Conservation (phyloP, 192 early-diverging fungal species). For the Polychytrium aggregatum region DNA sequence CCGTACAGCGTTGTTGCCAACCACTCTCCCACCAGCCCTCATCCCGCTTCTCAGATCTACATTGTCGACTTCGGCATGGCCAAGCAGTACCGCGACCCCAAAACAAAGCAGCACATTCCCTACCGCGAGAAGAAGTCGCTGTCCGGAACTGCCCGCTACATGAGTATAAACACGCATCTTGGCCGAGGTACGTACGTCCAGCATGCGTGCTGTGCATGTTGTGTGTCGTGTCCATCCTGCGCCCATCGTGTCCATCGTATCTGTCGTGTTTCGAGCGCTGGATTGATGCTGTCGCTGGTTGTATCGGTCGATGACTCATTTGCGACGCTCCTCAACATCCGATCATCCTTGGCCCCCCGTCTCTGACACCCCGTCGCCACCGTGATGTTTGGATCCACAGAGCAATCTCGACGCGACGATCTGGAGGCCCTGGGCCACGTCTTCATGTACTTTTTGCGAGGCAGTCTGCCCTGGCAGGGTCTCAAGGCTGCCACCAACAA, state of each 20-base stretch:
- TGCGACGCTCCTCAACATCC: no score
- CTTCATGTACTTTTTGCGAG: constrained; percentile 95
- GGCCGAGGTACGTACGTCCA: constrained; percentile 54
- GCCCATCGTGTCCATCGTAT: no score
- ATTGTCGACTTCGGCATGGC: constrained; percentile 57
- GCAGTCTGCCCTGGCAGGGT: constrained; percentile 93
- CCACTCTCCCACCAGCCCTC: constrained; percentile 43
- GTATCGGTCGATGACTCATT: no score
- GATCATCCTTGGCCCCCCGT: no score
- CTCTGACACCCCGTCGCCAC: no score
- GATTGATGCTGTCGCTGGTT: constrained; percentile 2
- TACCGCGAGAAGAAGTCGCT: constrained; percentile 58
- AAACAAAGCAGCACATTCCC: constrained; percentile 53
- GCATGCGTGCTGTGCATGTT: neutral
- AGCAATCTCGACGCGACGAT: constrained; percentile 96
- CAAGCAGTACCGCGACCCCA: constrained; percentile 54
- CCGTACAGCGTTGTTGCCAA: constrained; percentile 34
- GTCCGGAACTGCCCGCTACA: constrained; percentile 53
- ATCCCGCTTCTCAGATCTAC: constrained; percentile 53
- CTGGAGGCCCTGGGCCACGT: constrained; percentile 96
- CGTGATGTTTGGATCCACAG: constrained; percentile 26
- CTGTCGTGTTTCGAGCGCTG: neutral
- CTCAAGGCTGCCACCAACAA: constrained; percentile 96
- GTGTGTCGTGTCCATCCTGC: no score
- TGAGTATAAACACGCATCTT: constrained; percentile 49